These are phyloP conservation scores for Mycena polygramma DNA, from an alignment of 768 basidiomycete species.

Conservation along the genomic window DNA sequence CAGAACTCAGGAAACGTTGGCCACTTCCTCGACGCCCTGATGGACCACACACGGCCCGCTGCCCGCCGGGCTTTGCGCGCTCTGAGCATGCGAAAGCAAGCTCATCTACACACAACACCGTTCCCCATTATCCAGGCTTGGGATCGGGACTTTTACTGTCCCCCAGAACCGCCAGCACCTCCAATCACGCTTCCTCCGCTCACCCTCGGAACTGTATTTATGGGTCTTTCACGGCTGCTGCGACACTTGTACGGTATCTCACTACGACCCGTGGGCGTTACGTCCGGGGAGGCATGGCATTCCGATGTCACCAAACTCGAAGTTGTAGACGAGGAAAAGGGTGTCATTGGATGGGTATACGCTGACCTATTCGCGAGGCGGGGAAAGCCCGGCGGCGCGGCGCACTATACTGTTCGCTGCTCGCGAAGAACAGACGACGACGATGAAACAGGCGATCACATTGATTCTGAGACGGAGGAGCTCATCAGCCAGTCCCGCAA, in stretches of 20 bases:
- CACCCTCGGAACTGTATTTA: slow-evolving; percentile 91
- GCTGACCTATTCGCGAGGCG: slow-evolving; percentile 89
- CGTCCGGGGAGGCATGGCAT: slow-evolving; percentile 91
- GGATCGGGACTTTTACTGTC: slow-evolving; percentile 96
- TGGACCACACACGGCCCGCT: slow-evolving; percentile 83
- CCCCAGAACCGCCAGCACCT: slow-evolving; percentile 81
- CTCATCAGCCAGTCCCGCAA: slow-evolving; percentile 63
- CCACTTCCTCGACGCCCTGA: slow-evolving; percentile 85
- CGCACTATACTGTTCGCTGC: slow-evolving; percentile 98
- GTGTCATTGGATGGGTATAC: slow-evolving; percentile 94
- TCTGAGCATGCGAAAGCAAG: slow-evolving; percentile 79
- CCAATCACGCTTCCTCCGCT: slow-evolving; percentile 79
- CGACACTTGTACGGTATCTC: slow-evolving; percentile 88
- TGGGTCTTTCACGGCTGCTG: slow-evolving; percentile 93
- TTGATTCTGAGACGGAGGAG: slow-evolving; percentile 53
- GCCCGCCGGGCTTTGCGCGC: slow-evolving; percentile 81
- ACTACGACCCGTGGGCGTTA: slow-evolving; percentile 75
- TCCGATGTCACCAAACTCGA: slow-evolving; percentile 90
- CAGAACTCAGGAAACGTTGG: slow-evolving; percentile 78
- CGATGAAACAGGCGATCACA: slow-evolving; percentile 77
- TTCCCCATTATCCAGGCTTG: slow-evolving; percentile 88
- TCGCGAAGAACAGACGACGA: slow-evolving; percentile 94
- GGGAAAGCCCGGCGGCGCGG: slow-evolving; percentile 92
- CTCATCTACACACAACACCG: slow-evolving; percentile 68
- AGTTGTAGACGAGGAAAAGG: slow-evolving; percentile 90